These are phyloP conservation scores for Austroboletus novae-zelandiae DNA, from an alignment of 1,284 basidiomycete species.

Conservation along the genomic window DNA sequence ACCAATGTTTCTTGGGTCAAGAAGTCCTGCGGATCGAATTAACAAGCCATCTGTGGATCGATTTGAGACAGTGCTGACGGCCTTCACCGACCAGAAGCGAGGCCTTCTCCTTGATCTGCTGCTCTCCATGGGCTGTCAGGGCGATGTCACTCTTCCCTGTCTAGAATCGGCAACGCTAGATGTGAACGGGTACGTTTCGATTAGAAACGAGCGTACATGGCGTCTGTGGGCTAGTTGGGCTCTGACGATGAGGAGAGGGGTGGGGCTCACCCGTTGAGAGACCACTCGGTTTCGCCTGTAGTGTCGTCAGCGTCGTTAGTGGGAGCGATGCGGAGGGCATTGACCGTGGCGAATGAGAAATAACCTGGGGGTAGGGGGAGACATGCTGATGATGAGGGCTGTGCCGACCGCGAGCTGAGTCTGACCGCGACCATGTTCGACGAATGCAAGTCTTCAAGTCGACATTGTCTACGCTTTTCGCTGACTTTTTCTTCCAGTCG, in stretches of 20 bases:
- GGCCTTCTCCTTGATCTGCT: slow-evolving; percentile 67
- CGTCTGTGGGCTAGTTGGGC: slow-evolving; percentile 43
- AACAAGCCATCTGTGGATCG: neutral
- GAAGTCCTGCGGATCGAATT: slow-evolving; percentile 51
- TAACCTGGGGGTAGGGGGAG: slow-evolving; percentile 62
- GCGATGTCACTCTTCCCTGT: slow-evolving; percentile 89
- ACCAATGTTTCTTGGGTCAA: slow-evolving; percentile 80
- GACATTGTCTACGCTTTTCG: slow-evolving; percentile 3
- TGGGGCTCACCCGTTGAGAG: slow-evolving; percentile 68
- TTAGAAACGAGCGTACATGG: slow-evolving; percentile 52
- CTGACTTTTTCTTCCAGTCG: slow-evolving; percentile 49
- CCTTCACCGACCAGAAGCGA: slow-evolving; percentile 69
- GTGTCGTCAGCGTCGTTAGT: slow-evolving; percentile 1
- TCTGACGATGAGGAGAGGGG: neutral
- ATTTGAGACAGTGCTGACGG: slow-evolving; percentile 50
- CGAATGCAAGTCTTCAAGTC: slow-evolving; percentile 61
- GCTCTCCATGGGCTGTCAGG: slow-evolving; percentile 78
- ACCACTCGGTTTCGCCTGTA: slow-evolving; percentile 92
- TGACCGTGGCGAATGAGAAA: slow-evolving; percentile 78
- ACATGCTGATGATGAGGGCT: slow-evolving; percentile 14
- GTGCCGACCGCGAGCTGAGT: neutral
- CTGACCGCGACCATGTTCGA: slow-evolving; percentile 64
- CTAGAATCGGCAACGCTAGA: slow-evolving; percentile 38
- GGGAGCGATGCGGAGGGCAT: neutral
- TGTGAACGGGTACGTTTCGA: neutral